Evolutionary conservation across 2,329 filamentous ascomycete genomes (phyloP), one percentile per base, ranked within the genome.

Genomic region (Nemania sp.): DNA sequence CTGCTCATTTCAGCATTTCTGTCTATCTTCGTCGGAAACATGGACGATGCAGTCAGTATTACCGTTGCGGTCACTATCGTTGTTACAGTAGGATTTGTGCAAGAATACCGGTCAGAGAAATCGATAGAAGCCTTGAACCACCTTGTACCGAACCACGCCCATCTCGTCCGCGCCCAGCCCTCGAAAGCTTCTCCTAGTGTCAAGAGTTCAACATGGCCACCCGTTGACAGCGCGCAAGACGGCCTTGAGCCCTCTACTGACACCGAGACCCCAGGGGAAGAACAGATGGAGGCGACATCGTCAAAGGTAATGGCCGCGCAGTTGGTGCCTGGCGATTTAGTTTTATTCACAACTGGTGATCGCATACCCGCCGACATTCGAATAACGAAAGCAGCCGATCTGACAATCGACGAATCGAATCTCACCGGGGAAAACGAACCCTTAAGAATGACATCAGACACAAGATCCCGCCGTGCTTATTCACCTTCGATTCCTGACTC

Each of bases 51-150:
- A 5, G 83, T 99, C 75, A 98, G 95, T 80, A 99, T 99, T 77
- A 92, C 95, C 0, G 90, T 97, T 35, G 96, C 96, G 1, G 96
- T 99, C 24, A 97, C 94, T 27, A 99, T 99, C 74, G 96, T 99
- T 5, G 94, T 99, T 26, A 92, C 92, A 0, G 96, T 99, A 49
- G 96, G 95, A 1, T 99, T 99, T 74, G 89, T 98, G 60, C 96
- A 99, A 79, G 96, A 99, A 81, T 99, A 99, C 79, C 88, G 96
- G 67, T 98, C 96, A 7, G 96, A 99, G 79, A 97, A 99, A 81
- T 98, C 95, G 2, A 89, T 99, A 72, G 96, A 99, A 80, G 96
- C 96, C 22, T 84, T 99, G 73, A 98, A 92, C 77, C 93, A 96
- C 75, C 84, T 99, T 27, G 95, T 99, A 0, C 97, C 96, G 29